Evolutionary conservation across 768 basidiomycete genomes (phyloP).

Genomic region (Boletus patriciae): DNA sequence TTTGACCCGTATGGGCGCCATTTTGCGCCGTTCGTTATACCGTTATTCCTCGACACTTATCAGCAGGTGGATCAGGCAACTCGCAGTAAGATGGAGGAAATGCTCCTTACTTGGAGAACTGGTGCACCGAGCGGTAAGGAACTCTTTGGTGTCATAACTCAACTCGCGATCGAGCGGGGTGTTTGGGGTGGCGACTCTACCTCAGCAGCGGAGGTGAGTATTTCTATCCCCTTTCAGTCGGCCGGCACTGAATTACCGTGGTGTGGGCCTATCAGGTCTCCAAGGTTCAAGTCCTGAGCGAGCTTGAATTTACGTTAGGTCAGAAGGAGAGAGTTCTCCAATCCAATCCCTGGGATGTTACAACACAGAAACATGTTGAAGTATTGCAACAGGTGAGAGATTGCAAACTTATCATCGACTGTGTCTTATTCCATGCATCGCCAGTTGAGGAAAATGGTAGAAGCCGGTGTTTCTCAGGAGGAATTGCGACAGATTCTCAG

Average conservation of each 20-base stretch:
- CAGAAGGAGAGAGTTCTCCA: slow-evolving; percentile 77
- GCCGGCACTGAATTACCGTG: slow-evolving; percentile 2
- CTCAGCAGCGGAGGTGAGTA: slow-evolving; percentile 40
- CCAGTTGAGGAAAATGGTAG: slow-evolving; percentile 70
- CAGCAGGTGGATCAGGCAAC: slow-evolving; percentile 80
- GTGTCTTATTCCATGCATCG: slow-evolving; percentile 4
- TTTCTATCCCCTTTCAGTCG: not conserved
- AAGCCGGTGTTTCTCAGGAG: slow-evolving; percentile 76
- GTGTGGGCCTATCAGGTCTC: slow-evolving; percentile 50
- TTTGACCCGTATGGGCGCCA: slow-evolving; percentile 88
- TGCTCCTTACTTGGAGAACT: slow-evolving; percentile 92
- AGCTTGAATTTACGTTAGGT: slow-evolving; percentile 77
- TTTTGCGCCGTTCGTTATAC: slow-evolving; percentile 79
- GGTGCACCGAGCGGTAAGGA: slow-evolving; percentile 79
- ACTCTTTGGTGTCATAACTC: slow-evolving; percentile 79
- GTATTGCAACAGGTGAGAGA: slow-evolving; percentile 76
- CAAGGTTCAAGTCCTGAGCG: slow-evolving; percentile 77
- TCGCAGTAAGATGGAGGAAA: slow-evolving; percentile 95
- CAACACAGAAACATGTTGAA: slow-evolving; percentile 67
- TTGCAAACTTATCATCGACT: not conserved
- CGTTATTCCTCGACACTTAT: slow-evolving; percentile 87
- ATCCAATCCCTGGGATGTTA: slow-evolving; percentile 68
- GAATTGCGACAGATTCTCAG: slow-evolving; percentile 74
- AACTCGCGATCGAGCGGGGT: slow-evolving; percentile 80
- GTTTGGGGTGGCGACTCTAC: slow-evolving; percentile 67